phyloP scores from a whole-genome alignment of 2,329 filamentous ascomycete species.

The Talaromyces piceae region DNA sequence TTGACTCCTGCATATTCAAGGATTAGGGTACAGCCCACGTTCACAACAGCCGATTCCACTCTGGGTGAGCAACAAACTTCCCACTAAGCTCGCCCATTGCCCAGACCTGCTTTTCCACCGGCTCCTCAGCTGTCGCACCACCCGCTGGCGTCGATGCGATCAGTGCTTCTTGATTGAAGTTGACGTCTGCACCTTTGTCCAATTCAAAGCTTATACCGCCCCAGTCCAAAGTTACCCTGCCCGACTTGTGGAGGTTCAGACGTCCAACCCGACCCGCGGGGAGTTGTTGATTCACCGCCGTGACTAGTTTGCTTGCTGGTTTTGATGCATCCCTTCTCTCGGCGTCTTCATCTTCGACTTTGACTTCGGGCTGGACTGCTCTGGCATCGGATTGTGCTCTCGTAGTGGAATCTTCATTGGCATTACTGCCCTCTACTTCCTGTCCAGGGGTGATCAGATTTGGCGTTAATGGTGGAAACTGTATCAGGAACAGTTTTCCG shows the following conservation, averaged over 20 bases:
- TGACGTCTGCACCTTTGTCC: conserved; percentile 48
- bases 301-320: conserved; percentile 26
- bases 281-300: conserved; percentile 35
- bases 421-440: conserved; percentile 1
- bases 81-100: conserved; percentile 57
- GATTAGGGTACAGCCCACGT: too few species aligned
- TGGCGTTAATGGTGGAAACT: conserved; percentile 57
- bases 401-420: conserved; percentile 3
- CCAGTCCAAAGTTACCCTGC: conserved; percentile 56
- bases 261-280: conserved; percentile 53
- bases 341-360: conserved; percentile 24
- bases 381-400: conserved; percentile 2
- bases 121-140: conserved; percentile 15
- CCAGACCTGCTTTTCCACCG: conserved; percentile 30
- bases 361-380: conserved; percentile 16
- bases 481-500: conserved; percentile 55
- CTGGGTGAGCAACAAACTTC: conserved; percentile 57
- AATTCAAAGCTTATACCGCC: conserved; percentile 54
- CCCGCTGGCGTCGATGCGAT: conserved; percentile 24
- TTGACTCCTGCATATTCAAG: background rate
- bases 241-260: conserved; percentile 54
- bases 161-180: conserved; percentile 56
- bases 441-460: conserved; percentile 40
- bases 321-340: conserved; percentile 2
- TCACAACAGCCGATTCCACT: conserved; percentile 39